phyloP scores from a whole-genome alignment of 441 rosid species.

The Hura crepitans region DNA sequence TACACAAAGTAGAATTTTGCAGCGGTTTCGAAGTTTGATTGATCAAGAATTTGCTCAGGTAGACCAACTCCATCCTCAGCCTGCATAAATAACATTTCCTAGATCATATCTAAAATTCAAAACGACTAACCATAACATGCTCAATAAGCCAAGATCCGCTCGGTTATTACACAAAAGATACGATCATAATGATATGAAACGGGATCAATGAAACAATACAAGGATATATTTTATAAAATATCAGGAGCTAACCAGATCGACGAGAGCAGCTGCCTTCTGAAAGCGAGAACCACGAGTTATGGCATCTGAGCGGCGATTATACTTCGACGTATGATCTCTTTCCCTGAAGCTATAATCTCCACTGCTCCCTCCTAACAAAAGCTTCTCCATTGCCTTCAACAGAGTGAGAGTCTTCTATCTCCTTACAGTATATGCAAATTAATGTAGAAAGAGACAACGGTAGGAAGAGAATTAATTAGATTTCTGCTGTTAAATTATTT shows the following conservation, averaged over 20 bases:
- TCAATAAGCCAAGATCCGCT: background rate
- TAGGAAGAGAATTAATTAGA: background rate
- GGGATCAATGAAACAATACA: background rate
- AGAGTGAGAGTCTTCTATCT: background rate
- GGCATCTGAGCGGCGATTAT: constrained; percentile 66
- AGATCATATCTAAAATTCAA: background rate
- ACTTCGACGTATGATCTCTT: constrained; percentile 24
- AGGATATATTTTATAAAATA: no score
- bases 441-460: background rate
- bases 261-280: constrained; percentile 94
- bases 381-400: constrained; percentile 41
- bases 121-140: background rate
- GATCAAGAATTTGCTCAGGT: constrained; percentile 84
- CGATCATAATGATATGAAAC: background rate
- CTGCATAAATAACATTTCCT: constrained; percentile 31
- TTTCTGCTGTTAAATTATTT: no score
- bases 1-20: constrained; percentile 64
- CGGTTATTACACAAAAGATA: background rate
- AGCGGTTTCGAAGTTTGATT: constrained; percentile 54
- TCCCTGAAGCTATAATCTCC: constrained; percentile 3
- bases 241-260: constrained; percentile 67
- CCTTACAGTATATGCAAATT: background rate
- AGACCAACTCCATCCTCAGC: constrained; percentile 95
- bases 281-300: constrained; percentile 65
- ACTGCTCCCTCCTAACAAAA: constrained; percentile 54